These are phyloP conservation scores for Forsythia viridissima DNA, from an alignment of 257 asterid genomes.

Conservation along the genomic window DNA sequence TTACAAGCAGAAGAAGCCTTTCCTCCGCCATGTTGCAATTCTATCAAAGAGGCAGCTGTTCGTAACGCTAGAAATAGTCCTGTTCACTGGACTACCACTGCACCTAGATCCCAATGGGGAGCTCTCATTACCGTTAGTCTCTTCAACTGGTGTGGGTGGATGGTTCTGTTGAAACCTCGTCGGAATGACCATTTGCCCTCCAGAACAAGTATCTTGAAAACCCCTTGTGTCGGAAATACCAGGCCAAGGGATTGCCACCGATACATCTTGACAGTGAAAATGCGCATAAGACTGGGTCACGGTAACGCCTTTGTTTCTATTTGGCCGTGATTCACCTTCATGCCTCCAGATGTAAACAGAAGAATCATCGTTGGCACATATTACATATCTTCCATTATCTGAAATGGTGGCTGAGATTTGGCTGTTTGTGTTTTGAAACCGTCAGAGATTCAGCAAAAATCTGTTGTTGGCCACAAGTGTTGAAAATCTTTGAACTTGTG, in stretches of 20 bases:
- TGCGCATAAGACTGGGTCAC: constrained; percentile 66
- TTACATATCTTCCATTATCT: constrained; percentile 75
- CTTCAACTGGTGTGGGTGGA: constrained; percentile 62
- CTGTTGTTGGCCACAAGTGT: constrained; percentile 6
- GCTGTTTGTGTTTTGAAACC: constrained; percentile 87
- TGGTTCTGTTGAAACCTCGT: constrained; percentile 54
- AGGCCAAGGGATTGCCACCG: constrained; percentile 98
- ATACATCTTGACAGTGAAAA: constrained; percentile 91
- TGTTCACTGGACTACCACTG: constrained; percentile 42
- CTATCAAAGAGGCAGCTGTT: constrained; percentile 72
- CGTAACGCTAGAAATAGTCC: constrained; percentile 44
- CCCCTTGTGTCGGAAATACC: constrained; percentile 55
- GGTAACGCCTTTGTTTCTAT: constrained; percentile 72
- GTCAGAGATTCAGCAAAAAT: constrained; percentile 29
- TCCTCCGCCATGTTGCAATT: constrained; percentile 90
- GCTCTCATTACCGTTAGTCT: constrained; percentile 46
- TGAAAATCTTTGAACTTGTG: constrained; percentile 71
- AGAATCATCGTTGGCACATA: constrained; percentile 96
- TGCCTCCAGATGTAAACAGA: constrained; percentile 92
- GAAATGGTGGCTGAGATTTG: constrained; percentile 92
- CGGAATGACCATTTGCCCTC: constrained; percentile 39
- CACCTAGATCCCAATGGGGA: constrained; percentile 54
- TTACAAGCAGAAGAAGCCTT: constrained; percentile 59
- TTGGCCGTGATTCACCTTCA: constrained; percentile 76
- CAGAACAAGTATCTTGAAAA: constrained; percentile 38